A percentile compares a stretch with the other conserved stretches of the same genome.
Evolutionary conservation across 495 filamentous ascomycete species (phyloP).

Genomic region (Penicillium maclennaniae): DNA sequence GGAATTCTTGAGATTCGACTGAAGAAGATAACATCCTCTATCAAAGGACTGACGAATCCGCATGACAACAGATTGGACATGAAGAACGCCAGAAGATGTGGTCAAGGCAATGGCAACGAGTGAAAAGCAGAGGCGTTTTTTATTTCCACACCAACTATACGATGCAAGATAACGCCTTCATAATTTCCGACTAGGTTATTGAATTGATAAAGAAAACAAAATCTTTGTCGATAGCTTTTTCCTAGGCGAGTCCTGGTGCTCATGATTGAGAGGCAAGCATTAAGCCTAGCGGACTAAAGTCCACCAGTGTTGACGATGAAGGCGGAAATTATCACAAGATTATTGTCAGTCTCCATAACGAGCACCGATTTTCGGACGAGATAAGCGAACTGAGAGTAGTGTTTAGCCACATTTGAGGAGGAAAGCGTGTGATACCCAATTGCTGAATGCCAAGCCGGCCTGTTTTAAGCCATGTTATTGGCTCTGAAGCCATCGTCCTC

Average conservation of each 20-base stretch:
- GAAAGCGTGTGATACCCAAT: background rate
- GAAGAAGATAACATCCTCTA: no score
- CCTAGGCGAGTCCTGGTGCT: background rate
- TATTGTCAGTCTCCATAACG: background rate
- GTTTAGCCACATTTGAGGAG: background rate
- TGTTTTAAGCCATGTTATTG: slow-evolving; percentile 16
- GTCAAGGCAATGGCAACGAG: slow-evolving; percentile 23
- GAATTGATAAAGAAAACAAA: background rate
- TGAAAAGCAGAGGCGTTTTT: no score
- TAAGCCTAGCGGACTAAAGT: background rate
- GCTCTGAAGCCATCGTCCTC: slow-evolving; percentile 8
- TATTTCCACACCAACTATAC: no score
- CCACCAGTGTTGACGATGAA: background rate
- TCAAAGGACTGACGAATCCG: no score
- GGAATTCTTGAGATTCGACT: no score
- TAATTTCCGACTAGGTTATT: background rate
- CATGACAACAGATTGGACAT: no score
- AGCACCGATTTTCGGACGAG: background rate
- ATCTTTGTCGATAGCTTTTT: background rate
- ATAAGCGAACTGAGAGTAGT: slow-evolving; percentile 16
- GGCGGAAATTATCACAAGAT: background rate
- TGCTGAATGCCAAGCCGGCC: slow-evolving; percentile 16
- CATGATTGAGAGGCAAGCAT: background rate
- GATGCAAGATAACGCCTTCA: no score
- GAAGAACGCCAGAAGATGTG: background rate